Evolutionary conservation across 345 rosid genomes (phyloP), one percentile per base, ranked within the genome.

Genomic region (Corchorus capsularis): DNA sequence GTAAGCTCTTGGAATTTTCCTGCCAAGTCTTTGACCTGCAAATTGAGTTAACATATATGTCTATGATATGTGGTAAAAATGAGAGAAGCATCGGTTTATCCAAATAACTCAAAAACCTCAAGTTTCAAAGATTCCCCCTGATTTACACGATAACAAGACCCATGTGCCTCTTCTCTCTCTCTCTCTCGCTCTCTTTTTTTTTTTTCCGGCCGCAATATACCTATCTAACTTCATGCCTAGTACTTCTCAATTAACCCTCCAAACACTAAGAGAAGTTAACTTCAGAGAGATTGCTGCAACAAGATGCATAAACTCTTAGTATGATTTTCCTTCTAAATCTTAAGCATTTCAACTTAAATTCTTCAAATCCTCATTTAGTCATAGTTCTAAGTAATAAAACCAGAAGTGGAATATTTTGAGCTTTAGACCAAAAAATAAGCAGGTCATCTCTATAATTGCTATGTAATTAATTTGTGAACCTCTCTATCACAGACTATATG

Each of bases 11-110:
- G 88, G 77, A 95, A 83, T 81, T 87, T 82, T 83, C 49, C 84
- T 32, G 80, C 82, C 89, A 95, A 75, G 72, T 85, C 83, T 39
- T 87, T 83, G 82, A 95, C 90, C 99, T 95, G 97, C 83, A 81
- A 77, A 69, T 49, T 73, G n/a, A 63, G 39, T 68, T 60, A n/a
- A 43, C 46, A 53, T 11, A 69, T 20, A 69, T 6, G 6, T 39
- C 5, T 39, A 39, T 14, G 34, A 70, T 59, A 35, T 46, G 16
- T 43, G 54, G 59, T 32, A 32, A 69, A 69, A 71, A 75, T 13
- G 43, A 37, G 52, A 63, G 16, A 75, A 20, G 1, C 13, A 54
- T 65, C 63, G 39, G 72, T 47, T 75, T 45, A 39, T n/a, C 68
- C 68, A 63, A 16, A 68, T 20, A 68, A 68, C 20, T n/a, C 43